These are phyloP conservation scores for Amphibolis antarctica DNA, from an alignment of 106 monocot species.

Conservation along the genomic window DNA sequence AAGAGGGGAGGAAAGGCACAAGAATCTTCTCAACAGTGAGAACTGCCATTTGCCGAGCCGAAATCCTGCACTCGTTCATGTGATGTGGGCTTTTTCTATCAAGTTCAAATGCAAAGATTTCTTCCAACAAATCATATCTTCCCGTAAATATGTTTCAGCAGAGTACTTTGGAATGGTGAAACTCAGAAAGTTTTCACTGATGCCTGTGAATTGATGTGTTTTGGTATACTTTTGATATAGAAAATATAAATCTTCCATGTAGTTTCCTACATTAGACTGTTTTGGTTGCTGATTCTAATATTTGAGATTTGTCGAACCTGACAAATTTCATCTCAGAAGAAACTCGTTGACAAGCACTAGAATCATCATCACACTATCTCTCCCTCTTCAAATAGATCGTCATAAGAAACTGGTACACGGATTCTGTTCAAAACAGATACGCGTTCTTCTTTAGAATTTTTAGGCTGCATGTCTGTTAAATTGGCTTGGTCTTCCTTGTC, in stretches of 20 bases:
- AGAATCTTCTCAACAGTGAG: slow-evolving; percentile 13
- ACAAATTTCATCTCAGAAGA: neutral
- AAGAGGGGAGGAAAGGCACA: slow-evolving; percentile 28
- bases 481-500: neutral
- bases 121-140: neutral
- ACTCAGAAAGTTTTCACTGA: neutral
- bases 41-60: neutral
- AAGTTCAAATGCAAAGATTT: too few relatives aligned
- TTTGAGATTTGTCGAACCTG: neutral
- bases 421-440: slow-evolving; percentile 10
- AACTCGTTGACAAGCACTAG: neutral
- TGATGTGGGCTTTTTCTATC: neutral
- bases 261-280: too few relatives aligned
- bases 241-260: neutral
- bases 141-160: neutral
- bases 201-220: neutral
- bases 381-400: slow-evolving; percentile 27
- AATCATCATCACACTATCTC: slow-evolving; percentile 10
- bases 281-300: too few relatives aligned
- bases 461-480: neutral
- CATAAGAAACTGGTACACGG: slow-evolving; percentile 19
- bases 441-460: neutral
- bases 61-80: neutral
- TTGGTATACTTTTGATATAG: neutral
- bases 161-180: neutral